Evolutionary conservation across 495 filamentous ascomycete genomes (phyloP).

Genomic region (Symbiotaphrina buchneri): DNA sequence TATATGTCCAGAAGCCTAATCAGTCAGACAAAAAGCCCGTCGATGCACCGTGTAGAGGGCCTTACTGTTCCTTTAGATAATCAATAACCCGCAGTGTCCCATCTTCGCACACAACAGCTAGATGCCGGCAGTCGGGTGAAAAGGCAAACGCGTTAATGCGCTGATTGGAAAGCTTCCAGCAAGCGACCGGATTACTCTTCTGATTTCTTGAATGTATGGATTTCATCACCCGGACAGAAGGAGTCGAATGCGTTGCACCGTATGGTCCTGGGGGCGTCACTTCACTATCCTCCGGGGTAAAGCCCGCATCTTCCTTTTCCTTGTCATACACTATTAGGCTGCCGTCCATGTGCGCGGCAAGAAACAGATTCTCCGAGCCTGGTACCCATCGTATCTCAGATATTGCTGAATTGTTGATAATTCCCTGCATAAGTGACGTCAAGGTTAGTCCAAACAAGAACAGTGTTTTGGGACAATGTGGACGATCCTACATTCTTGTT

Average conservation of each 20-base stretch:
- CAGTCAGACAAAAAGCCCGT: constrained; percentile 4
- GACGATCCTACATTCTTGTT: constrained; percentile 69
- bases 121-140: constrained; percentile 60
- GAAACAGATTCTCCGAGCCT: constrained; percentile 78
- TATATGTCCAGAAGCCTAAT: constrained; percentile 61
- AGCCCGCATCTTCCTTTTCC: constrained; percentile 85
- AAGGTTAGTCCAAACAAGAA: background rate
- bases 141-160: constrained; percentile 77
- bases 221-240: constrained; percentile 45
- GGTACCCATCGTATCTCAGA: constrained; percentile 84
- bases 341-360: constrained; percentile 84
- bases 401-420: constrained; percentile 67
- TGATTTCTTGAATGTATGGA: constrained; percentile 84
- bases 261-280: constrained; percentile 4
- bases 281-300: constrained; percentile 29
- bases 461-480: background rate
- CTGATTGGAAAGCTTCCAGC: constrained; percentile 78
- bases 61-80: constrained; percentile 75
- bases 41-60: constrained; percentile 3
- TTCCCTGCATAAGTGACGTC: constrained; percentile 26
- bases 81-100: constrained; percentile 76
- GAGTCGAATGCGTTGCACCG: constrained; percentile 2
- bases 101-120: constrained; percentile 88
- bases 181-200: constrained; percentile 74
- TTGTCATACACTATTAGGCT: constrained; percentile 94